Percentiles rank a stretch among this genome's conserved stretches.
phyloP scores from a whole-genome alignment of 192 early-diverging fungal species.

The Helicostylum pulchrum region DNA sequence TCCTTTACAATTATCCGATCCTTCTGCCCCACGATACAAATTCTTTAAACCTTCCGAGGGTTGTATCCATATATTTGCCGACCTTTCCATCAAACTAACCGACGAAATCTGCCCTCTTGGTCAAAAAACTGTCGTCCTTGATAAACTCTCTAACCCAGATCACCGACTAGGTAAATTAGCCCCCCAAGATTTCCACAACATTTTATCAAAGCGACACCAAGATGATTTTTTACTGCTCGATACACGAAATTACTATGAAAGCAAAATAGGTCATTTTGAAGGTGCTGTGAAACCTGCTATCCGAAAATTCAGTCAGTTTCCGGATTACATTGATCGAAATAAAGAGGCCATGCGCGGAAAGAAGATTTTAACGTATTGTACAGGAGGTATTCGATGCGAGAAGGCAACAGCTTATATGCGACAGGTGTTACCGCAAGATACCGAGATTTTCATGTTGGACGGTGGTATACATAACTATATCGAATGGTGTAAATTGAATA shows the following conservation, averaged over 20 bases:
- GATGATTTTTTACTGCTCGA: slow-evolving; percentile 45
- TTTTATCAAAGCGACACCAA: slow-evolving; percentile 40
- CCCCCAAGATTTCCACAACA: slow-evolving; percentile 52
- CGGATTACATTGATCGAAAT: slow-evolving; percentile 52
- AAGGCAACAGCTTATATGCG: slow-evolving; percentile 59
- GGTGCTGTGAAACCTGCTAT: slow-evolving; percentile 58
- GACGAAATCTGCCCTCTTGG: slow-evolving; percentile 67
- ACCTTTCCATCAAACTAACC: slow-evolving; percentile 54
- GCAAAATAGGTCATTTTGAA: slow-evolving; percentile 57
- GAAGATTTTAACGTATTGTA: slow-evolving; percentile 68
- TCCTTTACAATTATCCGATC: neutral
- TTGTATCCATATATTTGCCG: slow-evolving; percentile 61
- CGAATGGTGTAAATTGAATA: slow-evolving; percentile 50
- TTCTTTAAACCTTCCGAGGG: slow-evolving; percentile 69
- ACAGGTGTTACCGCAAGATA: slow-evolving; percentile 35
- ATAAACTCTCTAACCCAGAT: slow-evolving; percentile 10
- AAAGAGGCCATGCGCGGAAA: slow-evolving; percentile 42
- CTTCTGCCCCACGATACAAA: slow-evolving; percentile 4
- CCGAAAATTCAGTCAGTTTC: slow-evolving; percentile 61
- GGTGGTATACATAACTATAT: slow-evolving; percentile 73
- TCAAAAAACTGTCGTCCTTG: slow-evolving; percentile 34
- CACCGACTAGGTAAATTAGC: slow-evolving; percentile 41
- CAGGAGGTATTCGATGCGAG: slow-evolving; percentile 56
- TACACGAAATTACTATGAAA: slow-evolving; percentile 69
- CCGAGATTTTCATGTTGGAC: slow-evolving; percentile 61